Percentiles rank a stretch among this genome's conserved stretches.
phyloP scores from a whole-genome alignment of 495 filamentous ascomycete species.

The Letharia columbiana region DNA sequence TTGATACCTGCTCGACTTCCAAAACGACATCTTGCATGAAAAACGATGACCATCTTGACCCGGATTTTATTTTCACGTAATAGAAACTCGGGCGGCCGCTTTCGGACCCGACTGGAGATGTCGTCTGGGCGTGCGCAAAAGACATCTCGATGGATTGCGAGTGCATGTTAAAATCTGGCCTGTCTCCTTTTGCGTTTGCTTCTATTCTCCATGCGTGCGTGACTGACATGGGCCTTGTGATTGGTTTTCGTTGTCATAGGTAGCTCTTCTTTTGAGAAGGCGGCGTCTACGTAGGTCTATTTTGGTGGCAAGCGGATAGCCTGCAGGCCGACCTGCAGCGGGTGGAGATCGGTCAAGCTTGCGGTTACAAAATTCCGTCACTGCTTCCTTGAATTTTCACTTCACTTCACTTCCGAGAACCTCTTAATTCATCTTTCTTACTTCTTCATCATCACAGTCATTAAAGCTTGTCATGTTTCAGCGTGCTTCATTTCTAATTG shows the following conservation, averaged over 20 bases:
- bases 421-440: background rate
- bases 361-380: slow-evolving; percentile 1
- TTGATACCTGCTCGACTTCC: background rate
- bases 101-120: background rate
- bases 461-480: background rate
- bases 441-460: background rate
- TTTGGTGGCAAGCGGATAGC: background rate
- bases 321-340: slow-evolving; percentile 2
- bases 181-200: background rate
- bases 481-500: background rate
- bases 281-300: background rate
- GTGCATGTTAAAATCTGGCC: background rate
- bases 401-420: background rate
- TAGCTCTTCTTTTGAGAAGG: background rate
- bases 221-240: background rate
- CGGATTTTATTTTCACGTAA: background rate
- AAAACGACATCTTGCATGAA: background rate
- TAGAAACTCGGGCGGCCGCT: background rate
- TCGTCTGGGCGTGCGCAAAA: background rate
- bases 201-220: background rate
- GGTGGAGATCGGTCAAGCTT: background rate
- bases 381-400: background rate
- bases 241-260: background rate
- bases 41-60: background rate
- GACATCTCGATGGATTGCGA: background rate